A percentile compares a stretch with the other conserved stretches of the same genome.
phyloP scores from a whole-genome alignment of 1,139 yeast species.

The Fermentozyma sake region DNA sequence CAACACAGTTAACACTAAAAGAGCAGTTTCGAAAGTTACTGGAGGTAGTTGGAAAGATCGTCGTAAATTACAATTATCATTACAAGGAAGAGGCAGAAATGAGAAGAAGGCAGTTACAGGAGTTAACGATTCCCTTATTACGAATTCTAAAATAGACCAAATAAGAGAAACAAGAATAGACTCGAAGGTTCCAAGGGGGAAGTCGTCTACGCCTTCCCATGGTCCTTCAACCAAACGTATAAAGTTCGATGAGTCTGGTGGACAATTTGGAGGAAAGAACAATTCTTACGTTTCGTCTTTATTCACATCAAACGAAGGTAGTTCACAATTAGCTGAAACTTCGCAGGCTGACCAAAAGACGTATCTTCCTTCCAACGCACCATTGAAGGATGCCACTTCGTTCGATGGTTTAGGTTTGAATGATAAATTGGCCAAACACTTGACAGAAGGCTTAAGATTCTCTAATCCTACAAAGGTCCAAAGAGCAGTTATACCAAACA shows the following conservation, averaged over 20 bases:
- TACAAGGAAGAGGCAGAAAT: conserved; percentile 44
- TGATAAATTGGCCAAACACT: conserved; percentile 47
- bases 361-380: conserved; percentile 76
- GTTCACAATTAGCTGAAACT: conserved; percentile 22
- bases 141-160: conserved; percentile 16
- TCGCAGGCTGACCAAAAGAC: conserved; percentile 22
- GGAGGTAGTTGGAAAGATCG: conserved; percentile 85
- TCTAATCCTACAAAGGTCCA: conserved; percentile 83
- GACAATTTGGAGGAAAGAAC: conserved; percentile 47
- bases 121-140: conserved; percentile 33
- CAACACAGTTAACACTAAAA: conserved; percentile 6
- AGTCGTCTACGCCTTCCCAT: conserved; percentile 2
- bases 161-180: conserved; percentile 6
- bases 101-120: conserved; percentile 24
- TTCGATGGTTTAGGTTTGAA: conserved; percentile 72
- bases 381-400: conserved; percentile 60
- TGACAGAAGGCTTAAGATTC: conserved; percentile 56
- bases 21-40: conserved; percentile 35
- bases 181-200: conserved; percentile 2
- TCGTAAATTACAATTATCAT: conserved; percentile 49
- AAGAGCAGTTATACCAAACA: conserved; percentile 70
- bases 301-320: conserved; percentile 67
- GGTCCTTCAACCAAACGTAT: conserved; percentile 22
- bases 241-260: conserved; percentile 38
- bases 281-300: conserved; percentile 77